Base-by-base conservation (phyloP, 192 early-diverging fungal species). In the Allomyces macrogynus region DNA sequence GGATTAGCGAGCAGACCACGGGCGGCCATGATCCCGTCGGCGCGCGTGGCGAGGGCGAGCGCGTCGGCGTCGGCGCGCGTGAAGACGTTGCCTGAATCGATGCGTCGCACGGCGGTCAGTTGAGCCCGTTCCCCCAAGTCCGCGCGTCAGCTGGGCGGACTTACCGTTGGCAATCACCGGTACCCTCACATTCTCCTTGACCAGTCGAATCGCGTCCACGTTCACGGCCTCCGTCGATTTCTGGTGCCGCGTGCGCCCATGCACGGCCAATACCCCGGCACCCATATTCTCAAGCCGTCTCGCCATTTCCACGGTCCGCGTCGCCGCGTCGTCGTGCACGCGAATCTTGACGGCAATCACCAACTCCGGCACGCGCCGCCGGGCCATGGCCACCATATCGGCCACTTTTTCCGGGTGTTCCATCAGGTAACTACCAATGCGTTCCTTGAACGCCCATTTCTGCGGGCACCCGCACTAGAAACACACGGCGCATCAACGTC, bases 381-480 rank as follows among this genome's bases (percentile, higher is more conserved):
- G 89, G 3, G 86, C 84, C 61, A 79, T 77, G 3, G 81, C 75
- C 43, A 95, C 86, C 91, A 97, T 97, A 62, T 92, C 91, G 40
- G 80, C 75, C n/a, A 97, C 89, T 20, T 79, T 75, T 54, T 97
- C 95, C 11, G 95, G 95, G 43, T 87, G 71, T 40, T 87, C 84
- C 80, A 95, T 90, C 64, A 97, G 72, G 66, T 86, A 81, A 0
- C 87, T 78, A 4, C 95, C 95, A 66, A 95, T 90, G 11, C 80
- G 73, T 73, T 95, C 95, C 25, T 88, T 75, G 68, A 89, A 84
- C 0, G 95, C 95, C 92, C 92, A 95, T 72, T 83, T 84, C 74
- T 98, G 95, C 20, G 95, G 95, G 67, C 95, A 98, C 22, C 95
- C 95, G 75, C 92, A 98, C 71, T 98, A 57, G 12, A 8, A 40